phyloP scores from a whole-genome alignment of 2,329 filamentous ascomycete species.

The Ambrosiella beaveri region DNA sequence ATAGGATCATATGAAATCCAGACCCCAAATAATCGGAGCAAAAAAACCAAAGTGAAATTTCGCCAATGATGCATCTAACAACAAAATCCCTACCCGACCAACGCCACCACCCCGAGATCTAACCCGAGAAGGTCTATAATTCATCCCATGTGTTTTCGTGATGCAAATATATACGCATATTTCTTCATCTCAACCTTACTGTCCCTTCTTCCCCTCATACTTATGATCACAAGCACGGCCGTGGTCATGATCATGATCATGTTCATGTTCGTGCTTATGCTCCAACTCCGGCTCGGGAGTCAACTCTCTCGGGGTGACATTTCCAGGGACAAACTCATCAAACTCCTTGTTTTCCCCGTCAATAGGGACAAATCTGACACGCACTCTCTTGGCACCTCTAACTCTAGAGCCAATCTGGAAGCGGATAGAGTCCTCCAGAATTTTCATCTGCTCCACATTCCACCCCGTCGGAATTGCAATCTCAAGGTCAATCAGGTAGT shows the following conservation, averaged over 20 bases:
- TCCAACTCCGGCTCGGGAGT: slow-evolving; percentile 24
- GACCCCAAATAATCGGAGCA: background rate
- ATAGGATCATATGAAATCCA: background rate
- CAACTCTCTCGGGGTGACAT: slow-evolving; percentile 42
- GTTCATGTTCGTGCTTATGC: slow-evolving; percentile 25
- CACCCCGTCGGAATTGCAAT: slow-evolving; percentile 60
- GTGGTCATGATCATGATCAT: slow-evolving; percentile 14
- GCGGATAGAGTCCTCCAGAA: slow-evolving; percentile 58
- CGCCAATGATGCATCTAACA: background rate
- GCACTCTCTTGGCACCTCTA: slow-evolving; percentile 66
- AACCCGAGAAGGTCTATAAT: background rate
- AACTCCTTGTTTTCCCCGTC: slow-evolving; percentile 43
- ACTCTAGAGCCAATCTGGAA: slow-evolving; percentile 58
- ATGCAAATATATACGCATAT: background rate
- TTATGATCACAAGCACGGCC: slow-evolving; percentile 12
- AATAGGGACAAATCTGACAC: slow-evolving; percentile 64
- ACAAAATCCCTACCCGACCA: background rate
- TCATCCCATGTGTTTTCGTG: background rate
- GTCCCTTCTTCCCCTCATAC: slow-evolving; percentile 4
- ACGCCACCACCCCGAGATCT: background rate
- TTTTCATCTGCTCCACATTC: slow-evolving; percentile 53
- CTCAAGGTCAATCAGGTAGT: slow-evolving; percentile 84
- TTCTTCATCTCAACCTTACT: background rate
- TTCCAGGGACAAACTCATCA: slow-evolving; percentile 61
- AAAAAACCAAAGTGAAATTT: background rate